These are phyloP conservation scores for Volvox carteri DNA, from an alignment of 163 green algal genomes.

Conservation along the genomic window DNA sequence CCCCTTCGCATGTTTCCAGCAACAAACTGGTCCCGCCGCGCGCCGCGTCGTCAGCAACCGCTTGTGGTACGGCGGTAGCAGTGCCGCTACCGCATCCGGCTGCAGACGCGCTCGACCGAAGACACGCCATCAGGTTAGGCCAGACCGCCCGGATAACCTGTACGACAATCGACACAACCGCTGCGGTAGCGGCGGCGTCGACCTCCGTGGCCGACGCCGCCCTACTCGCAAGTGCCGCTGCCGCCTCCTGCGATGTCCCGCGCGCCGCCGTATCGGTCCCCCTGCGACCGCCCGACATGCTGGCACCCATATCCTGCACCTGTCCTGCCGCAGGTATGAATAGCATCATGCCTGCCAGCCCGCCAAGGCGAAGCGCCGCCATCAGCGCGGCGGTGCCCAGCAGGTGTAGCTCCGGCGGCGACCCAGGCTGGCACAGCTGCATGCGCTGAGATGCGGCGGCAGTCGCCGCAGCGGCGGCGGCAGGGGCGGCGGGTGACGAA, in stretches of 20 bases:
- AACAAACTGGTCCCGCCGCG: neutral
- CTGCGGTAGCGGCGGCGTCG: neutral
- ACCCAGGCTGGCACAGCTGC: neutral
- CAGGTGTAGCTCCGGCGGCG: constrained; percentile 11
- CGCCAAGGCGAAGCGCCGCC: constrained; percentile 17
- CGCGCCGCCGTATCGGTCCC: neutral
- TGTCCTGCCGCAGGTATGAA: constrained; percentile 41
- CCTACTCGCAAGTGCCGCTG: too few species aligned
- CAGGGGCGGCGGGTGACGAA: too few species aligned
- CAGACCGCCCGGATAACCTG: constrained; percentile 30
- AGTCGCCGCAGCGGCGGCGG: neutral
- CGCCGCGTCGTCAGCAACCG: neutral
- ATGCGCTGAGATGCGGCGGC: neutral
- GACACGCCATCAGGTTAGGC: constrained; percentile 11
- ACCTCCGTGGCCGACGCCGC: neutral
- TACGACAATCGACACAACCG: neutral
- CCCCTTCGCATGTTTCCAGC: constrained; percentile 14
- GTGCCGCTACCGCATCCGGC: neutral
- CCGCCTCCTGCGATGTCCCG: neutral
- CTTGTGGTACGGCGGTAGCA: neutral
- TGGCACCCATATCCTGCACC: constrained; percentile 34
- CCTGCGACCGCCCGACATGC: neutral
- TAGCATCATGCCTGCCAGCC: constrained; percentile 42
- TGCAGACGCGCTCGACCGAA: neutral
- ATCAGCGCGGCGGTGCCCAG: neutral